Conservation (phyloP, 768 basidiomycete genomes). For the Tubosaeta brunneosetosa region DNA sequence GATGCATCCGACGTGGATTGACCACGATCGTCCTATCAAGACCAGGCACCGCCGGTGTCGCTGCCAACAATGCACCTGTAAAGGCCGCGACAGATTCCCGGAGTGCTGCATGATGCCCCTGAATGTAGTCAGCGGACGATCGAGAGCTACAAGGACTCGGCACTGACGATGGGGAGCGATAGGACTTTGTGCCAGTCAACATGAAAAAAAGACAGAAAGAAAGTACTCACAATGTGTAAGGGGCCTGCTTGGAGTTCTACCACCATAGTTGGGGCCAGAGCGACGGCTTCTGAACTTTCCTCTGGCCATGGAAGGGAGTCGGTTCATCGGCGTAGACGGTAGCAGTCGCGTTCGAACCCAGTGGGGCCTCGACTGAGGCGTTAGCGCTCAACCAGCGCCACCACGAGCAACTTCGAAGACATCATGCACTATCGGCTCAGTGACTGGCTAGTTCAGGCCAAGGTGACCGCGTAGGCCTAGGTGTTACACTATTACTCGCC, state of each 20-base stretch:
- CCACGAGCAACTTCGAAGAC: too few species aligned
- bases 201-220: not conserved
- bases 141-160: slow-evolving; percentile 17
- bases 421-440: too few species aligned
- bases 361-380: too few species aligned
- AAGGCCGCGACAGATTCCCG: slow-evolving; percentile 36
- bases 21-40: slow-evolving; percentile 60
- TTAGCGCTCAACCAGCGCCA: too few species aligned
- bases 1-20: slow-evolving; percentile 53
- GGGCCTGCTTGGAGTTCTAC: slow-evolving; percentile 4
- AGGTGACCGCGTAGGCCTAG: too few species aligned
- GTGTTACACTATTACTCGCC: too few species aligned
- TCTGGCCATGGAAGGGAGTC: slow-evolving; percentile 12
- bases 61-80: slow-evolving; percentile 19
- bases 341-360: not conserved
- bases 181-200: slow-evolving; percentile 22
- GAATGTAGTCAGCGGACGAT: slow-evolving; percentile 6
- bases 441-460: too few species aligned
- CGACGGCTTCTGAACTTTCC: slow-evolving; percentile 2
- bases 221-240: slow-evolving; percentile 27
- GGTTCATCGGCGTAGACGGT: not conserved
- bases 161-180: slow-evolving; percentile 30
- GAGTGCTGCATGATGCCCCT: slow-evolving; percentile 41
- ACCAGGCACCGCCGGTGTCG: slow-evolving; percentile 37
- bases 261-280: not conserved